A percentile compares a stretch with the other conserved stretches of the same genome.
Evolutionary conservation across 192 early-diverging fungal genomes (phyloP).

Genomic region (Coemansia sp.): DNA sequence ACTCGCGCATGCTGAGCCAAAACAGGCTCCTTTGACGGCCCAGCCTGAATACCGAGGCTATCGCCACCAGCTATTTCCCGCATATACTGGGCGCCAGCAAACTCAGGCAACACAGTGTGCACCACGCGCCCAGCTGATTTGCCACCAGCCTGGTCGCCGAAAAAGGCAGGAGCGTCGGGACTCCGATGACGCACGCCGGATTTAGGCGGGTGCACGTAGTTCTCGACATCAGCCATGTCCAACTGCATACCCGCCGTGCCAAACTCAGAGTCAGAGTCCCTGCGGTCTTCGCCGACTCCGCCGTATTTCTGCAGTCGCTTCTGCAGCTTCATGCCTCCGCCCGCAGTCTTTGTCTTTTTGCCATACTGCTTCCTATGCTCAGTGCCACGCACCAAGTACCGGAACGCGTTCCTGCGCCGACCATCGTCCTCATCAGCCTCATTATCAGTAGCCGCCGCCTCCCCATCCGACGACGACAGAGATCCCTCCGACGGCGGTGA

Average conservation of each 20-base stretch:
- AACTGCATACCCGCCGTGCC: conserved; percentile 27
- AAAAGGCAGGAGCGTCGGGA: conserved; percentile 16
- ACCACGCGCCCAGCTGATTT: conserved; percentile 2
- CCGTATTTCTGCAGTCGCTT: conserved; percentile 33
- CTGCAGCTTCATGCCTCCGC: conserved; percentile 21
- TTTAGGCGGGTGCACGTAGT: conserved; percentile 52
- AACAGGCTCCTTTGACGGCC: not conserved
- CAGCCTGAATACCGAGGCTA: not conserved
- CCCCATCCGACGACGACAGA: conserved; percentile 24
- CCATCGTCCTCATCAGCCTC: conserved; percentile 28
- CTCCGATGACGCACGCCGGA: not conserved
- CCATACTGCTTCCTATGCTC: conserved; percentile 53
- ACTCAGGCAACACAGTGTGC: conserved; percentile 39
- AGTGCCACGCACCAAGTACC: conserved; percentile 55
- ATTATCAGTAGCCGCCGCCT: conserved; percentile 16
- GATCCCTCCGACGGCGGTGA: conserved; percentile 12
- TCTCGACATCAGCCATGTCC: conserved; percentile 55
- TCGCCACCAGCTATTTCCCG: conserved; percentile 29
- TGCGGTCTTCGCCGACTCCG: conserved; percentile 16
- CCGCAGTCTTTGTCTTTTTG: not conserved
- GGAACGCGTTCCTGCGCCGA: conserved; percentile 35
- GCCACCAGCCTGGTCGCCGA: conserved; percentile 53
- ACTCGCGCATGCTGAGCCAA: not conserved
- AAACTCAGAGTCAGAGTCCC: conserved; percentile 56
- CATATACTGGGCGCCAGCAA: conserved; percentile 43